Conservation (phyloP, 2,329 filamentous ascomycete genomes). For the Calonectria leucothoes region DNA sequence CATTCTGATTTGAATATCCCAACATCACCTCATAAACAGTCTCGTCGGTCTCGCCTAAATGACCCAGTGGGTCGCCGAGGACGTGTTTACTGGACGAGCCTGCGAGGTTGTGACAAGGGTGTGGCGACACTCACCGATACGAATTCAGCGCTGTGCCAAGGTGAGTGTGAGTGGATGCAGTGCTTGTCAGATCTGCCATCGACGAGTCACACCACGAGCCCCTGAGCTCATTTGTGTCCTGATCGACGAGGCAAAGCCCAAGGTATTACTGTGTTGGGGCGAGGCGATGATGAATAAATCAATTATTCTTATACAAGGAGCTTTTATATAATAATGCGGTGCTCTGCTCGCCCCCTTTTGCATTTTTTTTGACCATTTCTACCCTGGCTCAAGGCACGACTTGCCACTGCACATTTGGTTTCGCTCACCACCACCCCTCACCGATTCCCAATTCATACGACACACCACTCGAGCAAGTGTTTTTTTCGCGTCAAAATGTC, state of each 20-base stretch:
- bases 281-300: neutral
- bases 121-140: neutral
- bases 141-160: neutral
- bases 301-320: neutral
- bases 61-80: neutral
- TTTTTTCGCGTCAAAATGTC: neutral
- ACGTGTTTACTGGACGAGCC: neutral
- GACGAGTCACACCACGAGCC: neutral
- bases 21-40: neutral
- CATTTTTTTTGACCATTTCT: constrained; percentile 4
- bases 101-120: neutral
- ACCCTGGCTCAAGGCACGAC: neutral
- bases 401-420: neutral
- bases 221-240: constrained; percentile 3
- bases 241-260: neutral
- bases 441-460: neutral
- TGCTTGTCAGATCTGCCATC: neutral
- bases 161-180: neutral
- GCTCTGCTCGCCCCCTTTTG: neutral
- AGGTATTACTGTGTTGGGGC: neutral
- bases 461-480: neutral
- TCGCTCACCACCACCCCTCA: neutral
- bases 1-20: constrained; percentile 6
- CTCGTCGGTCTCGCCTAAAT: constrained; percentile 3
- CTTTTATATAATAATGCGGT: constrained; percentile 3